Conservation (phyloP, 2,329 filamentous ascomycete genomes). For the Fusarium multiceps region DNA sequence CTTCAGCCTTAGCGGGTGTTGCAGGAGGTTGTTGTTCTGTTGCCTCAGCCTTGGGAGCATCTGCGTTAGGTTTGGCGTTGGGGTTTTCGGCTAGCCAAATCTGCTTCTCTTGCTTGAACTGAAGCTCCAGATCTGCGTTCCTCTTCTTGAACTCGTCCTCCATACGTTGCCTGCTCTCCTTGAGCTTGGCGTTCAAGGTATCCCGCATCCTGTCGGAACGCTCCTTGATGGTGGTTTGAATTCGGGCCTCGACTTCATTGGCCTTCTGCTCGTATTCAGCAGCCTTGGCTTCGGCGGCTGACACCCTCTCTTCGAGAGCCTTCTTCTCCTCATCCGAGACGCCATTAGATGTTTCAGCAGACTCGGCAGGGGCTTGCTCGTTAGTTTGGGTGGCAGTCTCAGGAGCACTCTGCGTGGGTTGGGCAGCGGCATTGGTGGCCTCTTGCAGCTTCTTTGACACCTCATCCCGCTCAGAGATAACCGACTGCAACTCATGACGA, state of each 20-base stretch:
- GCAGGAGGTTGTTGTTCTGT: slow-evolving; percentile 43
- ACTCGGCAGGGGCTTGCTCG: slow-evolving; percentile 31
- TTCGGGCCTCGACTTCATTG: slow-evolving; percentile 71
- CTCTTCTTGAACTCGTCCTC: slow-evolving; percentile 66
- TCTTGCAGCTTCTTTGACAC: slow-evolving; percentile 58
- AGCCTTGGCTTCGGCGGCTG: slow-evolving; percentile 69
- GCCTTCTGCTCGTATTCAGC: slow-evolving; percentile 73
- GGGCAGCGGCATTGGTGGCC: slow-evolving; percentile 36
- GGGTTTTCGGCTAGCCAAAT: slow-evolving; percentile 69
- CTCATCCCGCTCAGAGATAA: slow-evolving; percentile 72
- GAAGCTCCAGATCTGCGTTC: slow-evolving; percentile 63
- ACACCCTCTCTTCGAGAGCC: slow-evolving; percentile 70
- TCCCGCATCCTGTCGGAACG: slow-evolving; percentile 77
- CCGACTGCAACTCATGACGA: slow-evolving; percentile 69
- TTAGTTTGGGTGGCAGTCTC: slow-evolving; percentile 53
- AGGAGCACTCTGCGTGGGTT: slow-evolving; percentile 56
- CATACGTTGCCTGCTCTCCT: slow-evolving; percentile 68
- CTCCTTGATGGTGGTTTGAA: slow-evolving; percentile 70
- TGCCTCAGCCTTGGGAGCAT: slow-evolving; percentile 29
- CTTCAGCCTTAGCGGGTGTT: slow-evolving; percentile 56
- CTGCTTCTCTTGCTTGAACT: slow-evolving; percentile 71
- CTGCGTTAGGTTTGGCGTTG: slow-evolving; percentile 42
- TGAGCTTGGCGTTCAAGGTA: slow-evolving; percentile 75
- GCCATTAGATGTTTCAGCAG: slow-evolving; percentile 19
- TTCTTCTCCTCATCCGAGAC: slow-evolving; percentile 69